A percentile compares a stretch with the other conserved stretches of the same genome.
Evolutionary conservation across 169 alveolate species (phyloP).

Genomic region (Plasmodium knowlesi): DNA sequence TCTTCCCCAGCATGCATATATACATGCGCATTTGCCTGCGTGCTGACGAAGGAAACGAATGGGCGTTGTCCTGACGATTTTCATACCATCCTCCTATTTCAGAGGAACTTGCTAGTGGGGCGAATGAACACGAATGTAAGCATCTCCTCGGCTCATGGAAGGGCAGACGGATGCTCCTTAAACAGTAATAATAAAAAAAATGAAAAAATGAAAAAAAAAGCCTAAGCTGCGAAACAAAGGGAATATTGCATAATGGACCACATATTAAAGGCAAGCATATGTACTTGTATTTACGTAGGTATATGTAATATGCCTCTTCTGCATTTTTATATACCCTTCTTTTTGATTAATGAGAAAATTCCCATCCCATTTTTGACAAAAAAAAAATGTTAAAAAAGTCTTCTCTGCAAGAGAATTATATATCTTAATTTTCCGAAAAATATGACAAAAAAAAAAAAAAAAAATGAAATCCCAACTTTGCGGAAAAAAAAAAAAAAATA

Average conservation of each 20-base stretch:
- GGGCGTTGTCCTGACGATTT: not conserved
- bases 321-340: not conserved
- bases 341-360: not conserved
- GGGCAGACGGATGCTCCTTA: not conserved
- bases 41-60: not conserved
- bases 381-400: not conserved
- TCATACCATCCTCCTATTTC: not conserved
- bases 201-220: not conserved
- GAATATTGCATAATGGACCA: not conserved
- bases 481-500: not conserved
- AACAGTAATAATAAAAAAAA: not conserved
- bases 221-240: not conserved
- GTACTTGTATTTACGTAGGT: not conserved
- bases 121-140: not conserved
- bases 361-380: not conserved
- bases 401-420: not conserved
- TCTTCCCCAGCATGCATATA: not conserved
- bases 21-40: not conserved
- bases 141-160: not conserved
- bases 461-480: not conserved
- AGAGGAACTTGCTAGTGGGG: not conserved
- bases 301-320: not conserved
- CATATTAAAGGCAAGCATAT: not conserved
- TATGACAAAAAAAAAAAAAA: not conserved
- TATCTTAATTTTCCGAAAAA: not conserved